Evolutionary conservation across 2,329 filamentous ascomycete species (phyloP).

Genomic region (Exophiala phaeomuriformis): DNA sequence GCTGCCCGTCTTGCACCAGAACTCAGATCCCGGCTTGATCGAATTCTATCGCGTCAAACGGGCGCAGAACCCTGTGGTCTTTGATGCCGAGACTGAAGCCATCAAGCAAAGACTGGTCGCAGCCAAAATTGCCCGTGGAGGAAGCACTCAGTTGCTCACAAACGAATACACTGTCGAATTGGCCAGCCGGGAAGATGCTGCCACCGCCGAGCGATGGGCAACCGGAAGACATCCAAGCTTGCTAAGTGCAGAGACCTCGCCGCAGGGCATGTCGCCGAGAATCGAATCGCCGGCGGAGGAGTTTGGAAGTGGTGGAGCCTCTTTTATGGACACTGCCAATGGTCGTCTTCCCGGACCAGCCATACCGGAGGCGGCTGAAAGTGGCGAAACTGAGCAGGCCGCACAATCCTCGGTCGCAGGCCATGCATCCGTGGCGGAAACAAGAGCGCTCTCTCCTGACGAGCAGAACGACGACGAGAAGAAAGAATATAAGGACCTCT

Average conservation of each 20-base stretch:
- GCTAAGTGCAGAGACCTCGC: neutral
- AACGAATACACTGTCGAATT: constrained; percentile 21
- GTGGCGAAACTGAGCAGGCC: no score
- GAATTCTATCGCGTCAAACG: constrained; percentile 16
- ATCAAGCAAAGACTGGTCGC: constrained; percentile 13
- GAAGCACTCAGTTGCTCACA: constrained; percentile 5
- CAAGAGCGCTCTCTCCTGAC: no score
- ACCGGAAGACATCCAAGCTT: neutral
- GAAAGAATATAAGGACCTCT: no score
- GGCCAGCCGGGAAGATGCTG: constrained; percentile 17
- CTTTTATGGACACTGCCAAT: no score
- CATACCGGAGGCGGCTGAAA: no score
- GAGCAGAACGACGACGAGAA: no score
- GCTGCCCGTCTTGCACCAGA: constrained; percentile 10
- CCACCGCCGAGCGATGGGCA: constrained; percentile 7
- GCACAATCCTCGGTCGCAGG: no score
- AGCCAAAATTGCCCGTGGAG: constrained; percentile 14
- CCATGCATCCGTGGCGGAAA: no score
- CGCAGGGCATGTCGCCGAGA: no score
- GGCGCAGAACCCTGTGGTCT: constrained; percentile 5
- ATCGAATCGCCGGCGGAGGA: no score
- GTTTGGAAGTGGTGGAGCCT: no score
- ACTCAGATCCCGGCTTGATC: constrained; percentile 10
- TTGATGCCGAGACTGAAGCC: constrained; percentile 12
- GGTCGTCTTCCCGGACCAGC: no score